phyloP scores from a whole-genome alignment of 1,284 basidiomycete genomes.

The Irpex lacteus region DNA sequence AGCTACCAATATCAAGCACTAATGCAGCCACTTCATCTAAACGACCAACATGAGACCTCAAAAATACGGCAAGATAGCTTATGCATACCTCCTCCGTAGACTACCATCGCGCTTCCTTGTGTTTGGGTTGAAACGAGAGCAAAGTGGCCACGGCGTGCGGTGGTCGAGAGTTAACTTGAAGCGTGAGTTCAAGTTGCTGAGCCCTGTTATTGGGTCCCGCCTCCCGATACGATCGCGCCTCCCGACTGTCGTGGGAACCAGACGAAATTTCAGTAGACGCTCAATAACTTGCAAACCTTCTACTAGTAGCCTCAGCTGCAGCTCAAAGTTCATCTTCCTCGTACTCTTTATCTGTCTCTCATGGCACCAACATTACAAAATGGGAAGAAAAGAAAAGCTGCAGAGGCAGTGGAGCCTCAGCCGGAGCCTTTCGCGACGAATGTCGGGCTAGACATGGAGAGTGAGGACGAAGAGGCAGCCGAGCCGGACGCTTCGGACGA shows the following conservation, averaged over 20 bases:
- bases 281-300: conserved; percentile 1
- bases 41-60: not conserved
- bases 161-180: not conserved
- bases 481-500: conserved; percentile 44
- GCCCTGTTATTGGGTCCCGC: not conserved
- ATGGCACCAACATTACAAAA: conserved; percentile 28
- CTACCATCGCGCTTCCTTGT: conserved; percentile 48
- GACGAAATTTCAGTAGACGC: conserved; percentile 19
- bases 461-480: conserved; percentile 63
- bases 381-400: conserved; percentile 58
- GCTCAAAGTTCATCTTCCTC: not conserved
- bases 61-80: not conserved
- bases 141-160: conserved; percentile 1
- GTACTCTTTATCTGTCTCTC: conserved; percentile 3
- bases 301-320: not conserved
- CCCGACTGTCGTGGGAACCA: conserved; percentile 11
- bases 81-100: conserved; percentile 67
- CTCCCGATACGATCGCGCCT: conserved; percentile 33
- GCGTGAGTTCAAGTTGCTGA: conserved; percentile 2
- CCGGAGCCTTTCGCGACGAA: conserved; percentile 34
- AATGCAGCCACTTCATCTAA: conserved; percentile 93
- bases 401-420: conserved; percentile 20
- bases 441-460: conserved; percentile 62
- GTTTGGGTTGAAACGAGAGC: not conserved
- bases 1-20: conserved; percentile 92